A percentile compares a stretch with the other conserved stretches of the same genome.
Evolutionary conservation across 768 basidiomycete genomes (phyloP).

Genomic region (Royoungia palumana): DNA sequence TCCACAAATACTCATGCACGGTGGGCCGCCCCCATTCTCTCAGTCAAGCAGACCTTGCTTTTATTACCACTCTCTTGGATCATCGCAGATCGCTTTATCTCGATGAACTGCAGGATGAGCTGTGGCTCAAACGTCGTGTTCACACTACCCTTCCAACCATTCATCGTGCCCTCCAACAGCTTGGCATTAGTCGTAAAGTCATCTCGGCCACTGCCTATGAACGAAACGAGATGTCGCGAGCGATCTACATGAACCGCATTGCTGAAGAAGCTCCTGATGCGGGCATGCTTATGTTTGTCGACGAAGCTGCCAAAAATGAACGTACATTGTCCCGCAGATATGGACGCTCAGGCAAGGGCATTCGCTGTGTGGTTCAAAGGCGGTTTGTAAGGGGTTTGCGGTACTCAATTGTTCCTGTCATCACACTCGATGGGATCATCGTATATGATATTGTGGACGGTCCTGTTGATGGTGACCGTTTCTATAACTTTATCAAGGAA

Average conservation of each 20-base stretch:
- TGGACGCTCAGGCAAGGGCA: background rate
- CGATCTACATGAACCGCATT: slow-evolving; percentile 8
- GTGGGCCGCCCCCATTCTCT: no score
- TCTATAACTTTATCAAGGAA: slow-evolving; percentile 9
- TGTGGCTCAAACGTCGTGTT: no score
- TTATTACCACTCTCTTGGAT: no score
- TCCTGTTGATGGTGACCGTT: slow-evolving; percentile 6
- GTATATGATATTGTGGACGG: slow-evolving; percentile 17
- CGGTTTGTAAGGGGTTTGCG: background rate
- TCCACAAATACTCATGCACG: no score
- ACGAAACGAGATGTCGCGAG: no score
- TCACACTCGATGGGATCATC: slow-evolving; percentile 22
- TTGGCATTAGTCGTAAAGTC: no score
- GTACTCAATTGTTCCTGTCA: slow-evolving; percentile 14
- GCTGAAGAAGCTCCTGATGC: slow-evolving; percentile 11
- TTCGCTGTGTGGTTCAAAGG: background rate
- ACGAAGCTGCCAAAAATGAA: slow-evolving; percentile 17
- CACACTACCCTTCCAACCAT: no score
- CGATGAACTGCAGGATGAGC: no score
- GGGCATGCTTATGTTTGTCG: slow-evolving; percentile 21
- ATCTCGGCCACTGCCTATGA: no score
- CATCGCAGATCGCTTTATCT: no score
- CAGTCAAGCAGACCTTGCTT: no score
- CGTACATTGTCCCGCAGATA: background rate
- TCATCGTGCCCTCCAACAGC: no score